Evolutionary conservation across 352 stramenopile species (phyloP), one percentile per base, ranked within the genome.

Genomic region (Plasmopara muralis): DNA sequence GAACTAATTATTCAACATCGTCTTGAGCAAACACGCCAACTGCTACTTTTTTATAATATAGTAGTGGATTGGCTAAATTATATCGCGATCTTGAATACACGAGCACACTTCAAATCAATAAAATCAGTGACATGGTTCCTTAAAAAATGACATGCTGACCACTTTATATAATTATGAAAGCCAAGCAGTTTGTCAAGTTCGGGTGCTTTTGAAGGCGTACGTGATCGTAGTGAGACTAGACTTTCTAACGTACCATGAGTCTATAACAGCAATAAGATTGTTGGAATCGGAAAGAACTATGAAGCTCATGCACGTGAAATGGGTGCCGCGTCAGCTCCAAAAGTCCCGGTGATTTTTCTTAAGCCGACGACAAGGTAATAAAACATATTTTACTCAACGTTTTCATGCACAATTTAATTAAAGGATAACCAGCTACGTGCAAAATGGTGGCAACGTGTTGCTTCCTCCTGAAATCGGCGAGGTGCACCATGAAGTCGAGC

Each of bases 211-310:
- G 13, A 9, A 4, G 8, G 6, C 25, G 25, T 0, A 5, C 18
- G 6, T 20, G 12, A 41, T 20, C 12, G 18, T 16, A 12, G 15
- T 41, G 29, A 39, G 18, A 7, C 9, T 7, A 20, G 5, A n/a
- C 34, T 16, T 28, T 10, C 25, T 49, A 40, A 35, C 31, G 4
- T 5, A 34, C 9, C 5, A 12, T 14, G 38, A 29, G 14, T 25
- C 18, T 20, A 6, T 13, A 52, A 47, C 56, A 87, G 77, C 51
- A 88, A 90, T 62, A 90, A 90, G 67, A 85, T 90, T 43, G 63
- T 92, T 30, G 77, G 72, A 14, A 89, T 93, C 57, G 78, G 81
- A 57, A 89, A 90, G 62, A 93, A 93, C 57, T 93, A 91, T 40
- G 80, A 88, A 47, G 77, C 79, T 30, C 83, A 93, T 34, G 79